Percentiles rank a stretch among this genome's conserved stretches.
These are phyloP conservation scores for Rhizodiscina lignyota DNA, from an alignment of 495 filamentous ascomycete species.

Conservation along the genomic window DNA sequence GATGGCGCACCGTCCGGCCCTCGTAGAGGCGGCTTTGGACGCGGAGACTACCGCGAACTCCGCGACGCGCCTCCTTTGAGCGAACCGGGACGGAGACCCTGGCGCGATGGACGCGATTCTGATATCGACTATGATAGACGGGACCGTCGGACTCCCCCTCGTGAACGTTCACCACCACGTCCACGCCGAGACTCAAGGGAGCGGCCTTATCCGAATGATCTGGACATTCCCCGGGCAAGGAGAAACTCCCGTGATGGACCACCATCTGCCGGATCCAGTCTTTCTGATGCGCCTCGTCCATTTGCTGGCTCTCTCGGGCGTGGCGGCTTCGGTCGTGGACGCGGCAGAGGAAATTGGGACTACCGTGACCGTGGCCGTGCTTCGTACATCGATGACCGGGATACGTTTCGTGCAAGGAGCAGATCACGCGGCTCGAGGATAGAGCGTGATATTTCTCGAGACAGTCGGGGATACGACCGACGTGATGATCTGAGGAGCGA, in stretches of 20 bases:
- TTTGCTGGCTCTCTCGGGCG: conserved; percentile 32
- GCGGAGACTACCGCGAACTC: conserved; percentile 1
- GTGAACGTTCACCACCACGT: conserved; percentile 29
- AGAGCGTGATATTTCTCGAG: conserved; percentile 6
- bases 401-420: conserved; percentile 39
- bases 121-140: conserved; percentile 33
- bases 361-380: conserved; percentile 30
- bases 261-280: conserved; percentile 49
- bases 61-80: conserved; percentile 19
- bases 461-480: conserved; percentile 1
- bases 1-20: too few relatives aligned
- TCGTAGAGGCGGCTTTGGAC: too few relatives aligned
- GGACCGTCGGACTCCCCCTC: conserved; percentile 23
- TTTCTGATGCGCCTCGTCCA: conserved; percentile 44
- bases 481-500: not conserved
- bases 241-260: conserved; percentile 45
- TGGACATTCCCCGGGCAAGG: conserved; percentile 30
- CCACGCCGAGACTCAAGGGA: conserved; percentile 19
- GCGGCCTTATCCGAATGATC: conserved; percentile 18
- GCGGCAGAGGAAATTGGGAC: conserved; percentile 53
- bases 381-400: conserved; percentile 47
- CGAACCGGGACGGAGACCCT: conserved; percentile 11
- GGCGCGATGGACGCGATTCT: conserved; percentile 4
- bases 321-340: conserved; percentile 37
- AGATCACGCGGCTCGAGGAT: conserved; percentile 26